Base-by-base conservation (phyloP, 352 stramenopile genomes). In the Phytopythium mirpurense region DNA sequence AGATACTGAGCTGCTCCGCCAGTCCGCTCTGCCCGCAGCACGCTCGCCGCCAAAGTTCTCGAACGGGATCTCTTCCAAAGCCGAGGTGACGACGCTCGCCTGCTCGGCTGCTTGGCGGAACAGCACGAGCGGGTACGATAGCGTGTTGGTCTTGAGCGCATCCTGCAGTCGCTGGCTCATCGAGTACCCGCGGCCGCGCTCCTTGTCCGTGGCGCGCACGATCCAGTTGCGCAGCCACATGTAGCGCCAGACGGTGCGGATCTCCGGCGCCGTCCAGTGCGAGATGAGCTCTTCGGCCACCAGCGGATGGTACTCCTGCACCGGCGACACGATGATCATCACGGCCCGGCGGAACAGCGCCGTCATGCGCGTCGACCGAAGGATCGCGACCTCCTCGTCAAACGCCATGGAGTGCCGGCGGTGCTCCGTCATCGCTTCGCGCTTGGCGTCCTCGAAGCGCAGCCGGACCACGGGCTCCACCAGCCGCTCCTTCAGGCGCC, bases 211-310 rank as follows among this genome's bases (percentile, higher is more conserved):
- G 12, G 83, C 74, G 19, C 76, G 68, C 19, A 92, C 82, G 47
- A 94, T 94, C 83, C 83, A 94, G 36, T 88, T 87, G 31, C 87
- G 87, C 11, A 94, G 63, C 81, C 81, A 94, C 4, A 94, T 50
- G 44, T 92, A 92, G 24, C 83, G 72, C 83, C 83, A 94, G 40
- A 94, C 78, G 9, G 88, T 56, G 26, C 78, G 71, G 49, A 94
- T 87, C 32, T 94, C 81, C 12, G 83, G 57, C 6, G 74, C 69
- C 2, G 54, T 76, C 83, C 83, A 94, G 31, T 78, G 78, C n/a
- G 76, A 85, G n/a, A 92, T 87, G 21, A 94, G 62, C 47, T 90
- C 76, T 59, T 94, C 83, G 26, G 81, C 83, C 0, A 90, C 80
- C 23, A 94, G 67, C 9, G 83, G 78, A 15, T 90, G 73, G 52